A percentile compares a stretch with the other conserved stretches of the same genome.
phyloP scores from a whole-genome alignment of 352 stramenopile genomes.

The Pythium diclinum region DNA sequence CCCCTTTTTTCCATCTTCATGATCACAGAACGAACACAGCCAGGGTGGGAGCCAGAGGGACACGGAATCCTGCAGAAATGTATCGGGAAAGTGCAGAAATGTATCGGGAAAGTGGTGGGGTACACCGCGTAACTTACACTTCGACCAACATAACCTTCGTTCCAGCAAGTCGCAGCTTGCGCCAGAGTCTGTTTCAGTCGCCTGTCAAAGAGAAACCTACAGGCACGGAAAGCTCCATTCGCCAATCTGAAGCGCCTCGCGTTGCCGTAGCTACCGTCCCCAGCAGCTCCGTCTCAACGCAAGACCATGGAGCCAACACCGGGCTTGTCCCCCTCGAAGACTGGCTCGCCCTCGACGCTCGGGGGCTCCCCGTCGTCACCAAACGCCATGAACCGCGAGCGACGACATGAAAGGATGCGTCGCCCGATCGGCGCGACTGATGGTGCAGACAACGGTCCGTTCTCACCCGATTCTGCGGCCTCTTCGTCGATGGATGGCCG shows the following conservation, averaged over 20 bases:
- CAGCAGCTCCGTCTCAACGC: not conserved
- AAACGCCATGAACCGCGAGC: not conserved
- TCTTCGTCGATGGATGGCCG: conserved; percentile 1
- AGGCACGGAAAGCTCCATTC: conserved; percentile 2
- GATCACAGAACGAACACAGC: conserved; percentile 15
- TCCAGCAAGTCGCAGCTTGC: not conserved
- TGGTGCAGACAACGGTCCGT: conserved; percentile 2
- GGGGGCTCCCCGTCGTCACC: conserved; percentile 12
- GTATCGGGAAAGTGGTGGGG: not conserved
- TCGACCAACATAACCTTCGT: not conserved
- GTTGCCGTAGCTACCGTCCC: not conserved
- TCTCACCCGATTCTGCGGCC: conserved; percentile 19
- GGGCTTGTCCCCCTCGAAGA: conserved; percentile 16
- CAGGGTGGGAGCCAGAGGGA: not conserved
- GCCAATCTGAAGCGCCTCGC: conserved; percentile 13
- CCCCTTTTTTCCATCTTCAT: conserved; percentile 5
- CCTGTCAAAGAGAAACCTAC: not conserved
- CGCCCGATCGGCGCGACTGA: conserved; percentile 8
- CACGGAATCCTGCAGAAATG: not conserved
- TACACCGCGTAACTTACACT: not conserved
- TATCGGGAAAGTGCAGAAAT: not conserved
- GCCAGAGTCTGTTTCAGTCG: not conserved
- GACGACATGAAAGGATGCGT: not conserved
- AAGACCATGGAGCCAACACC: not conserved
- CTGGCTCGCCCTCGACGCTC: conserved; percentile 20